Percentiles rank a stretch among this genome's conserved stretches.
These are phyloP conservation scores for Gastrodia elata DNA, from an alignment of 106 monocot species.

Conservation along the genomic window DNA sequence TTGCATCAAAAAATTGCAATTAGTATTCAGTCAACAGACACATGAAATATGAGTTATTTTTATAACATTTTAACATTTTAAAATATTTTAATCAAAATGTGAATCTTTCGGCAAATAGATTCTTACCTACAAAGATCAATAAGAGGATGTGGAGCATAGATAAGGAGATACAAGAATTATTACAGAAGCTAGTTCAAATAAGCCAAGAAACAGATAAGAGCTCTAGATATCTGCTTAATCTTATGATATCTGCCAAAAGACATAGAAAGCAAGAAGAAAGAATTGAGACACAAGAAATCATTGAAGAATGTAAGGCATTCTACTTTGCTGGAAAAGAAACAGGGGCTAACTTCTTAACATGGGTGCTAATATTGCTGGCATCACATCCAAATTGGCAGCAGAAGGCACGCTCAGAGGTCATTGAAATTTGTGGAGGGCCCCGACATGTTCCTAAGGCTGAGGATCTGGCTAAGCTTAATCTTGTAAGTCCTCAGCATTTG, in stretches of 20 bases:
- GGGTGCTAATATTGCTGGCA: conserved; percentile 9
- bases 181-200: background rate
- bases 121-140: background rate
- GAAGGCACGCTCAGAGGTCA: background rate
- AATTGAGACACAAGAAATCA: conserved; percentile 4
- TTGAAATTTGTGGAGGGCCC: background rate
- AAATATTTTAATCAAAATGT: too few relatives aligned
- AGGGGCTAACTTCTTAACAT: conserved; percentile 4
- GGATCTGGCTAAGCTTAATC: conserved; percentile 5
- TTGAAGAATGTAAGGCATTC: conserved; percentile 7
- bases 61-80: too few relatives aligned
- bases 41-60: too few relatives aligned
- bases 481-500: background rate
- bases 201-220: background rate
- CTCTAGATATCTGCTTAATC: conserved; percentile 3
- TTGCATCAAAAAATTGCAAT: too few relatives aligned
- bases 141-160: conserved; percentile 5
- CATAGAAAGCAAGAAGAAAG: background rate
- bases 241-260: background rate
- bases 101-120: background rate
- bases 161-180: background rate
- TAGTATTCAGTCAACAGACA: too few relatives aligned
- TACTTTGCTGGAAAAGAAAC: conserved; percentile 8
- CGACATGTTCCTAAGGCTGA: conserved; percentile 1
- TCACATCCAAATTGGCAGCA: conserved; percentile 1